Evolutionary conservation across 1,284 basidiomycete genomes (phyloP), one percentile per base, ranked within the genome.

Genomic region (Cutaneotrichosporon sp.): DNA sequence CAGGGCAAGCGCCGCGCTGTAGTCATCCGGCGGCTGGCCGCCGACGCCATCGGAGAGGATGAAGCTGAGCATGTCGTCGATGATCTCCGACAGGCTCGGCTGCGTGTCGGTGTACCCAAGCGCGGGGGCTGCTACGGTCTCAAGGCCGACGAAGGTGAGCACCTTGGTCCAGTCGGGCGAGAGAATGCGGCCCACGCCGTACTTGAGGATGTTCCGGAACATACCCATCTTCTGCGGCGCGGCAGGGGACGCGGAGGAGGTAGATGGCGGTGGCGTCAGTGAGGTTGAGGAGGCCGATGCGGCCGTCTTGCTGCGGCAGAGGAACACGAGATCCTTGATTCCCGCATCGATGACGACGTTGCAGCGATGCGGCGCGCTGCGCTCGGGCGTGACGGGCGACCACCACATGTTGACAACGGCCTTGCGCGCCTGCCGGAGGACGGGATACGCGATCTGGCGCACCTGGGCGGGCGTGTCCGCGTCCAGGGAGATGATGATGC

Each of bases 331-430:
- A 18, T 50, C 27, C 47, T 31, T 50, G 47, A 50, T 27, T 4
- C 16, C 27, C 25, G 25, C 18, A 9, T 50, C 47, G 27, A 14
- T 14, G 47, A 50, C 25, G 27, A 50, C 27, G 25, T 50, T 50
- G 27, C 47, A 50, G 24, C 27, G 24, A 10, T 50, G 47, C 3
- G 47, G 20, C 10, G 47, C 27, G 47, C 47, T 50, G 9, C 8
- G 11, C 3, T 9, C 2, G 14, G 47, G 24, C 27, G 13, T 16
- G 7, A 4, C 16, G 7, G 47, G 47, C 25, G 47, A 50, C 47
- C 47, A 50, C 47, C 47, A 50, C 47, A 50, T 50, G 47, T 50
- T 50, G 47, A 50, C 16, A n/a, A 50, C 27, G 8, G 47, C 27
- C 27, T 50, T 29, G 27, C 14, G 24, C 47, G 25, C 27, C 18